phyloP scores from a whole-genome alignment of 192 early-diverging fungal genomes.

The Lobosporangium transversale region DNA sequence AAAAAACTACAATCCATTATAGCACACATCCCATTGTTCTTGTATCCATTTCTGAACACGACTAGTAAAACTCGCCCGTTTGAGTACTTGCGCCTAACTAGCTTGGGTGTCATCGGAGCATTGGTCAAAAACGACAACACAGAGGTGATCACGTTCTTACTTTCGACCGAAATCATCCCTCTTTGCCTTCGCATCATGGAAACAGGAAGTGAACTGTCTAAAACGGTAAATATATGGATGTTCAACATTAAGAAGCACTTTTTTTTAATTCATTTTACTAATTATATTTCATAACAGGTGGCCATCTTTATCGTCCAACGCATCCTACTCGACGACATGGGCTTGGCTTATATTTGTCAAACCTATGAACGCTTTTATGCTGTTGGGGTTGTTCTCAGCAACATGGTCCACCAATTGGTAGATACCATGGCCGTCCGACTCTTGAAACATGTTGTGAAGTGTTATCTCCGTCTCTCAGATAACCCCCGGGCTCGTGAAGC shows the following conservation, averaged over 20 bases:
- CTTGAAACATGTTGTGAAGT: constrained; percentile 94
- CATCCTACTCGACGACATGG: constrained; percentile 93
- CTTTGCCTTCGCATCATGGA: constrained; percentile 99
- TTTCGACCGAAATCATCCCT: constrained; percentile 97
- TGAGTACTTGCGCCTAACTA: constrained; percentile 95
- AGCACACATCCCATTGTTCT: constrained; percentile 95
- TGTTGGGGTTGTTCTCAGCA: constrained; percentile 92
- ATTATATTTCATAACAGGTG: constrained; percentile 49
- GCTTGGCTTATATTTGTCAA: constrained; percentile 89
- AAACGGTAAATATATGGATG: constrained; percentile 77
- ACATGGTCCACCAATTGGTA: constrained; percentile 93
- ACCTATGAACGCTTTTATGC: constrained; percentile 94
- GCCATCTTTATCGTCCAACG: constrained; percentile 99
- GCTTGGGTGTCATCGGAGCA: constrained; percentile 95
- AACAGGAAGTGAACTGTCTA: constrained; percentile 94
- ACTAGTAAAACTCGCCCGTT: constrained; percentile 94
- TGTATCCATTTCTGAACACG: constrained; percentile 99
- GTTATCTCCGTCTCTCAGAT: constrained; percentile 92
- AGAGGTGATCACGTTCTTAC: constrained; percentile 94
- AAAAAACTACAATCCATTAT: too few species aligned
- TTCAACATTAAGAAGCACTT: too few species aligned
- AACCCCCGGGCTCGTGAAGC: constrained; percentile 93
- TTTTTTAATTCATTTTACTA: too few species aligned
- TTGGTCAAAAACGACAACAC: constrained; percentile 98
- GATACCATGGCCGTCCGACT: constrained; percentile 85